These are phyloP conservation scores for Cutaneotrichosporon daszewskae DNA, from an alignment of 1,284 basidiomycete species.

Conservation along the genomic window DNA sequence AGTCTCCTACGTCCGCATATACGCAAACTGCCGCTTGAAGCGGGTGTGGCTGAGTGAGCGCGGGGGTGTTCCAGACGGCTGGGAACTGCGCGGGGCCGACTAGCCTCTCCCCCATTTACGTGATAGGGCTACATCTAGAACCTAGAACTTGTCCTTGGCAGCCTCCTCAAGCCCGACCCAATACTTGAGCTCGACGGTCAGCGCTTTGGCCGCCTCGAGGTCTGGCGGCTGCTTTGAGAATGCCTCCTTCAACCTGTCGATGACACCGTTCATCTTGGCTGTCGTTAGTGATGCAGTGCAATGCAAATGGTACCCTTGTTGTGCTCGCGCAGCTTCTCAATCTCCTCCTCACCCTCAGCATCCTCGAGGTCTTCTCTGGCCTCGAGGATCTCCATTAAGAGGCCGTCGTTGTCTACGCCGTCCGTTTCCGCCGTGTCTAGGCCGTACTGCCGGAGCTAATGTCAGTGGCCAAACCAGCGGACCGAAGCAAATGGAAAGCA, in stretches of 20 bases:
- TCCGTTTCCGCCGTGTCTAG: constrained; percentile 65
- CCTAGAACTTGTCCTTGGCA: constrained; percentile 49
- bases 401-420: constrained; percentile 62
- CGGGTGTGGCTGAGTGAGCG: constrained; percentile 62
- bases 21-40: constrained; percentile 71
- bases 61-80: too few species aligned
- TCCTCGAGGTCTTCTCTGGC: constrained; percentile 72
- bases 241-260: constrained; percentile 42
- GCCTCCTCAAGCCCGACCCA: constrained; percentile 67
- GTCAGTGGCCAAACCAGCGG: neutral
- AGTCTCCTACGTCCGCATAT: constrained; percentile 66
- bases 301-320: constrained; percentile 53
- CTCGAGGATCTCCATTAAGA: constrained; percentile 76
- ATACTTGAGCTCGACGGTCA: constrained; percentile 69
- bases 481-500: constrained; percentile 2
- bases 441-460: constrained; percentile 57
- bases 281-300: constrained; percentile 1
- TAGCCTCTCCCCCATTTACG: too few species aligned
- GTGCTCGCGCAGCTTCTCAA: constrained; percentile 54
- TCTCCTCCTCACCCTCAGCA: constrained; percentile 52
- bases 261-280: constrained; percentile 57
- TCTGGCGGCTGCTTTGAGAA: constrained; percentile 53
- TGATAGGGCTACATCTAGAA: neutral
- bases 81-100: too few species aligned
- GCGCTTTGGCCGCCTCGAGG: constrained; percentile 57